These are phyloP conservation scores for Teratosphaeria epicoccoides DNA, from an alignment of 2,329 filamentous ascomycete species.

Conservation along the genomic window DNA sequence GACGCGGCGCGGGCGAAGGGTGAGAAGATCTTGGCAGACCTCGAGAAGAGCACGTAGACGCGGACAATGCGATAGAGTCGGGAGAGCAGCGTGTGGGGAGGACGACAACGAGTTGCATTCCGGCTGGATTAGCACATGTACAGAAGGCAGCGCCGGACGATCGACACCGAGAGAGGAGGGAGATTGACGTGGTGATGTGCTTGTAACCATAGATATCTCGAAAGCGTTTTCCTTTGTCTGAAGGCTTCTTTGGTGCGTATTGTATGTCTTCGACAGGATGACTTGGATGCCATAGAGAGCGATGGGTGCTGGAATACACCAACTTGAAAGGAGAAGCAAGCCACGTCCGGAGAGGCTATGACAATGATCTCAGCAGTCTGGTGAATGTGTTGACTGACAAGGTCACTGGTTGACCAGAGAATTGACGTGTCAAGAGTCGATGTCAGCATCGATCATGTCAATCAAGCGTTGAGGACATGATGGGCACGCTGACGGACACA, in stretches of 20 bases:
- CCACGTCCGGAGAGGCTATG: too few relatives aligned
- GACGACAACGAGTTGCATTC: neutral
- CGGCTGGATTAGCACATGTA: slow-evolving; percentile 6
- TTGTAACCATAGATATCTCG: slow-evolving; percentile 15
- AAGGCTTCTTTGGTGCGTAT: neutral
- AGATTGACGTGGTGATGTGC: slow-evolving; percentile 3
- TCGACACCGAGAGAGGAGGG: slow-evolving; percentile 1
- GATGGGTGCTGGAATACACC: too few relatives aligned
- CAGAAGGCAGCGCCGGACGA: slow-evolving; percentile 1
- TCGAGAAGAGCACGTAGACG: slow-evolving; percentile 44
- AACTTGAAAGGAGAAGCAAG: too few relatives aligned
- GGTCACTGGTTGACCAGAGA: too few relatives aligned
- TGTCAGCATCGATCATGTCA: too few relatives aligned
- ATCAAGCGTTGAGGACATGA: too few relatives aligned
- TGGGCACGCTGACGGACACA: neutral
- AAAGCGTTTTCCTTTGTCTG: slow-evolving; percentile 1
- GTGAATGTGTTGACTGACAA: too few relatives aligned
- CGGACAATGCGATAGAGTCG: neutral
- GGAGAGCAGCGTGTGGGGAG: neutral
- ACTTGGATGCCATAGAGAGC: too few relatives aligned
- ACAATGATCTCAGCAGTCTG: too few relatives aligned
- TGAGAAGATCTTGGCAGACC: slow-evolving; percentile 98
- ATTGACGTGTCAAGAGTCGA: too few relatives aligned
- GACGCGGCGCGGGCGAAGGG: slow-evolving; percentile 89
- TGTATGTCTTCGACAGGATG: too few relatives aligned